These are phyloP conservation scores for Neurospora hispaniola DNA, from an alignment of 495 filamentous ascomycete species.

Conservation along the genomic window DNA sequence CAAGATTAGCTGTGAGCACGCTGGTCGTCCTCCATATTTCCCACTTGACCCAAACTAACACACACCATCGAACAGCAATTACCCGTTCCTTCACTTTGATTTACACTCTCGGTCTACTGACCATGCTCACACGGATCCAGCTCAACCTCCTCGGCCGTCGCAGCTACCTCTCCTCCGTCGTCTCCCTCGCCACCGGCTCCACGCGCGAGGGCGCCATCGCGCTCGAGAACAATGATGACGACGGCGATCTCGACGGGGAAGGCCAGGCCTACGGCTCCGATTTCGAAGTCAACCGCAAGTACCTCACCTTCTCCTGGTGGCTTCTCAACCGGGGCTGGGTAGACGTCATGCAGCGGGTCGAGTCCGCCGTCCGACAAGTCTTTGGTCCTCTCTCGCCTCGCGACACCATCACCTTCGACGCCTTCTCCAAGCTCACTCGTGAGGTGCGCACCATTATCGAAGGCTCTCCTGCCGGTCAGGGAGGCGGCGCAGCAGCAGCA, in stretches of 20 bases:
- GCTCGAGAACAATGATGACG: constrained; percentile 83
- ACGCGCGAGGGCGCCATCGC: constrained; percentile 50
- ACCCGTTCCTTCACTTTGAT: constrained; percentile 83
- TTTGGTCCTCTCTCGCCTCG: constrained; percentile 80
- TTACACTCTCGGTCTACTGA: constrained; percentile 82
- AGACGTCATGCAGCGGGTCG: constrained; percentile 66
- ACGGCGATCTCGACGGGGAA: constrained; percentile 68
- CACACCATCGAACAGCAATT: constrained; percentile 51
- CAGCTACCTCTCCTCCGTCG: constrained; percentile 89
- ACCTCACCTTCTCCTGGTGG: constrained; percentile 98
- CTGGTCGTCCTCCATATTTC: not conserved
- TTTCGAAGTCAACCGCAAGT: constrained; percentile 87
- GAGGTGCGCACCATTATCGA: constrained; percentile 79
- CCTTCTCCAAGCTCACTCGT: constrained; percentile 64
- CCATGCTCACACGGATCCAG: constrained; percentile 88
- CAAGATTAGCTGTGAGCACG: constrained; percentile 74
- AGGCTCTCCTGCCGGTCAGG: constrained; percentile 51
- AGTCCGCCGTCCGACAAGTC: constrained; percentile 67
- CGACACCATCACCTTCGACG: constrained; percentile 71
- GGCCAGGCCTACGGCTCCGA: constrained; percentile 78
- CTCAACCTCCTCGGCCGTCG: constrained; percentile 92
- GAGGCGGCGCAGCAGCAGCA: constrained; percentile 28
- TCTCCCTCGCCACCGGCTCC: constrained; percentile 68
- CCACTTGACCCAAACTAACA: constrained; percentile 11
- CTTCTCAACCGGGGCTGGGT: constrained; percentile 85